Conservation (phyloP, 2,329 filamentous ascomycete genomes). For the Lecanicillium sp. region DNA sequence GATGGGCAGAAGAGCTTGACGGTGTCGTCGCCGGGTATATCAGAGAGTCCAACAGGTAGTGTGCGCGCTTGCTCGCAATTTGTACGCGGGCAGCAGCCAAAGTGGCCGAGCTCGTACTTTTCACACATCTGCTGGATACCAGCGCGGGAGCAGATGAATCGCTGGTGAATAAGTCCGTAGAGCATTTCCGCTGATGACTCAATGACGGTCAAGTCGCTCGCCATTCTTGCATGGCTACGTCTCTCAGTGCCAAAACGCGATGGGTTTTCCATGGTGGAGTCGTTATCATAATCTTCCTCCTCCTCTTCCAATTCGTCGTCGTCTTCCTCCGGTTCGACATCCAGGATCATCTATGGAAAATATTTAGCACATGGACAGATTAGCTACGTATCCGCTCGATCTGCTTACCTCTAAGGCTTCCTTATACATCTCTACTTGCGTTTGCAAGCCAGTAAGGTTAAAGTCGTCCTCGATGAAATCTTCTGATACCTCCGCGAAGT, state of each 20-base stretch:
- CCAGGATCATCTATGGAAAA: conserved; percentile 72
- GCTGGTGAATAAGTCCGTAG: conserved; percentile 95
- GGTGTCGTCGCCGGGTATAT: conserved; percentile 92
- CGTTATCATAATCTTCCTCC: conserved; percentile 64
- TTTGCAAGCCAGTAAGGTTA: conserved; percentile 91
- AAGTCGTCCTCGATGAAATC: conserved; percentile 99
- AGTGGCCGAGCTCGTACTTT: conserved; percentile 96
- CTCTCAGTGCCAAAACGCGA: conserved; percentile 50
- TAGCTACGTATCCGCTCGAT: not conserved
- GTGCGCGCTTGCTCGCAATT: conserved; percentile 87
- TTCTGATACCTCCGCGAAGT: conserved; percentile 97
- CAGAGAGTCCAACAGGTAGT: conserved; percentile 84
- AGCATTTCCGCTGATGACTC: conserved; percentile 97
- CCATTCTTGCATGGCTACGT: conserved; percentile 74
- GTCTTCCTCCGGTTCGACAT: conserved; percentile 93
- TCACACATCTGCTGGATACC: conserved; percentile 99
- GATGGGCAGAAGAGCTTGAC: conserved; percentile 98
- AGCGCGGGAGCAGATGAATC: conserved; percentile 92
- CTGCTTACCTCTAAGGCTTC: conserved; percentile 73
- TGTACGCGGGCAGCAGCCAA: conserved; percentile 90
- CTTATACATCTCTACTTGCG: conserved; percentile 97
- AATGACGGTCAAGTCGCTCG: conserved; percentile 88
- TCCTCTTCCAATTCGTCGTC: conserved; percentile 82
- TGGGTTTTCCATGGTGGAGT: conserved; percentile 49
- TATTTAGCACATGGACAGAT: conserved; percentile 13